These are phyloP conservation scores for Tetrahymena elliotti DNA, from an alignment of 73 alveolate genomes.

Conservation along the genomic window DNA sequence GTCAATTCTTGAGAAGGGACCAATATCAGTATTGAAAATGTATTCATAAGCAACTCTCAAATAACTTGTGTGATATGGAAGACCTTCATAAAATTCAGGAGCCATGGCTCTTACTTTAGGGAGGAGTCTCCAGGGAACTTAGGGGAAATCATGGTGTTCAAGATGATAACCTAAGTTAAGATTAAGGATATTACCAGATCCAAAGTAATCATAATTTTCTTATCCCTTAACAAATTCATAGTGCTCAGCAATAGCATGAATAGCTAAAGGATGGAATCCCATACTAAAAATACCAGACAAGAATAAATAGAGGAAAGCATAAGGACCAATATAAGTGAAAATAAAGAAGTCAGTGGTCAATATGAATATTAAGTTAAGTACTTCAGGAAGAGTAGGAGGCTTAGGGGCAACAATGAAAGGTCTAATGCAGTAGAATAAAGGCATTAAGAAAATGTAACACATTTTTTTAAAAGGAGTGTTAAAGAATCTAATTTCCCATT, in stretches of 20 bases:
- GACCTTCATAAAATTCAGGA: constrained; percentile 54
- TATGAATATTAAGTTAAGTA: constrained; percentile 17
- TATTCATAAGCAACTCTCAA: constrained; percentile 31
- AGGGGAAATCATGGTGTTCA: constrained; percentile 68
- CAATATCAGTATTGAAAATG: constrained; percentile 40
- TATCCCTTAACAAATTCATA: constrained; percentile 44
- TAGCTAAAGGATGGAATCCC: constrained; percentile 54
- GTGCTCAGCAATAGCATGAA: constrained; percentile 65
- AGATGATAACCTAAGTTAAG: constrained; percentile 61
- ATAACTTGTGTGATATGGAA: constrained; percentile 48
- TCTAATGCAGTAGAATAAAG: constrained; percentile 51
- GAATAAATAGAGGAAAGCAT: constrained; percentile 45
- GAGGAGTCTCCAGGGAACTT: constrained; percentile 47
- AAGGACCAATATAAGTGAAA: constrained; percentile 7
- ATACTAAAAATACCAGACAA: constrained; percentile 47
- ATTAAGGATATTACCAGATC: constrained; percentile 40
- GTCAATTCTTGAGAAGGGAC: constrained; percentile 39
- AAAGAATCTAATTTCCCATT: constrained; percentile 51
- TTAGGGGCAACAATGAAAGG: constrained; percentile 50
- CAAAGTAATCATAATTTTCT: constrained; percentile 58
- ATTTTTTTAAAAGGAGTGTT: constrained; percentile 35
- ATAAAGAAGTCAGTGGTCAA: constrained; percentile 13
- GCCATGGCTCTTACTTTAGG: constrained; percentile 55
- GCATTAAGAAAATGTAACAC: constrained; percentile 30
- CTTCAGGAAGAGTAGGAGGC: constrained; percentile 28